These are phyloP conservation scores for Myxozyma melibiosi DNA, from an alignment of 805 yeast genomes.

Conservation along the genomic window DNA sequence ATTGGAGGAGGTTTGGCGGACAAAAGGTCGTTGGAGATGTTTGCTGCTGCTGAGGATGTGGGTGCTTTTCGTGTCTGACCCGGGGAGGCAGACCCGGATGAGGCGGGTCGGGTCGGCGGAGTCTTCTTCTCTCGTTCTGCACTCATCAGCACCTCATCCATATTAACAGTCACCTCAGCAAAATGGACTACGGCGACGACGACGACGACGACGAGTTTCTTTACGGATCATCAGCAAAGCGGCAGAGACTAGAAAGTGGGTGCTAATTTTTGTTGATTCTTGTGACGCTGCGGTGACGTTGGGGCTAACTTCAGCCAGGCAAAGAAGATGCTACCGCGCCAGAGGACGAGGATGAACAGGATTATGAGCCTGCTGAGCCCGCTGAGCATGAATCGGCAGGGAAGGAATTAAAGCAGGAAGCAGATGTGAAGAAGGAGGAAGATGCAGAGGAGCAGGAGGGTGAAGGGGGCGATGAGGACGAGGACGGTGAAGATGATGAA, in stretches of 20 bases:
- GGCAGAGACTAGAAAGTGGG: constrained; percentile 36
- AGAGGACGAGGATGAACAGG: constrained; percentile 46
- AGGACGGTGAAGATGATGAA: constrained; percentile 42
- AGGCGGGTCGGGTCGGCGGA: no score
- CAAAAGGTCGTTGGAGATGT: background rate
- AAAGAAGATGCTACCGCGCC: constrained; percentile 34
- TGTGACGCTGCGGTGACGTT: background rate
- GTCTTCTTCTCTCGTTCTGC: no score
- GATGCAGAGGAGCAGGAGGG: background rate
- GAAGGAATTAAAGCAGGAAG: background rate
- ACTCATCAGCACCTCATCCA: no score
- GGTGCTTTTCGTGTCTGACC: background rate
- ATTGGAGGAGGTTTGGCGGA: background rate
- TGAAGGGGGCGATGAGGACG: constrained; percentile 23
- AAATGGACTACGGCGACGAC: constrained; percentile 48
- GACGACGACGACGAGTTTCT: constrained; percentile 74
- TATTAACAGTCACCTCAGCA: background rate
- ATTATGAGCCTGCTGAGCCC: constrained; percentile 48
- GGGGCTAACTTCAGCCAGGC: constrained; percentile 7
- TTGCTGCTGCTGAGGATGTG: background rate
- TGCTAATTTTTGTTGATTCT: background rate
- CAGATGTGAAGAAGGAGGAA: background rate
- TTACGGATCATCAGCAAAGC: constrained; percentile 52
- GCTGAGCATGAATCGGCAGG: constrained; percentile 33
- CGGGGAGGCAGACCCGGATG: no score